These are phyloP conservation scores for Penicillium sp. DNA, from an alignment of 2,329 filamentous ascomycete genomes.

Conservation along the genomic window DNA sequence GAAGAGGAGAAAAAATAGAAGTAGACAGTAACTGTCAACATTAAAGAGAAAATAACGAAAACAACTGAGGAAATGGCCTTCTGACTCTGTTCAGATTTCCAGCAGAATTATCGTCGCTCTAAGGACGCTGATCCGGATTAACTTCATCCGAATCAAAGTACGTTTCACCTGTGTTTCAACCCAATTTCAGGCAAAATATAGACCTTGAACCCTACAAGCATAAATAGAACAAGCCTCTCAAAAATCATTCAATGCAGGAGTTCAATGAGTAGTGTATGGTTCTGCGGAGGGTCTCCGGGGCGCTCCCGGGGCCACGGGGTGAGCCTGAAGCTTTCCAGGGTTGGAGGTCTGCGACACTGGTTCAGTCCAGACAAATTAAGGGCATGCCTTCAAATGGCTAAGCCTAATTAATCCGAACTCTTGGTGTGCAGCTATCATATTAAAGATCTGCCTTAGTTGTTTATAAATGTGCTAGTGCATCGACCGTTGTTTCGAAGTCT, in stretches of 20 bases:
- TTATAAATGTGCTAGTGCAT: neutral
- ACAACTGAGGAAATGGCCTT: too few relatives aligned
- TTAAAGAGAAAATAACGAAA: too few relatives aligned
- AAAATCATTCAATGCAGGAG: neutral
- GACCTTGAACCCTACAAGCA: neutral
- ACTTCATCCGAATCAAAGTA: neutral
- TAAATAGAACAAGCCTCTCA: neutral
- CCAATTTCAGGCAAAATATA: neutral
- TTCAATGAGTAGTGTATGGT: neutral
- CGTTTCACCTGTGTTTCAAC: neutral
- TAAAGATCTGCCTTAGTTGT: neutral
- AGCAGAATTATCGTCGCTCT: neutral
- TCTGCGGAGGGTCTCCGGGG: neutral
- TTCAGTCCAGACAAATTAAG: neutral
- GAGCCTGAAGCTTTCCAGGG: neutral
- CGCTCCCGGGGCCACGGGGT: too few relatives aligned
- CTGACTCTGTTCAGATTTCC: neutral
- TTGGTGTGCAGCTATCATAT: neutral
- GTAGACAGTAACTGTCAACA: too few relatives aligned
- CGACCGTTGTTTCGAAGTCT: conserved; percentile 1
- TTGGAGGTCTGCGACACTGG: neutral
- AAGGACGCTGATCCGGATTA: neutral
- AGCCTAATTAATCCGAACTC: neutral
- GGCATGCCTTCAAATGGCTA: neutral
- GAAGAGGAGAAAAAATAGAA: too few relatives aligned